Conservation (phyloP, 441 rosid species). For the Pelargonium fulgidum region DNA sequence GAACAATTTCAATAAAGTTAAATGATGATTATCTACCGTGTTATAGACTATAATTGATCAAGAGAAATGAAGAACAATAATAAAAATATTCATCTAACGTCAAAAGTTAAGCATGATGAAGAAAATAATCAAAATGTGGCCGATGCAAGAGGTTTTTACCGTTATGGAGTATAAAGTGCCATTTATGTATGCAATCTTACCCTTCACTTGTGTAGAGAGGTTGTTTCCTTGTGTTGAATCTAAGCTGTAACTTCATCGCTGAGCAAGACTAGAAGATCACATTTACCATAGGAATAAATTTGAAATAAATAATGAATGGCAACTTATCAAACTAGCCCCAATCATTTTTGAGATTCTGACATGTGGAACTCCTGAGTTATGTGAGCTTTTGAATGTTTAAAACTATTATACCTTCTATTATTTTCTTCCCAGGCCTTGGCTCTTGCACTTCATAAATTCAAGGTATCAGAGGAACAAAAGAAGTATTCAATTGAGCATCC, state of each 20-base stretch:
- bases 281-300: background rate
- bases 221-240: too few relatives aligned
- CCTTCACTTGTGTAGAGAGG: too few relatives aligned
- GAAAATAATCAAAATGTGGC: too few relatives aligned
- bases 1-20: too few relatives aligned
- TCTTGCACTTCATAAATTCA: slow-evolving; percentile 51
- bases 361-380: background rate
- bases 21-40: too few relatives aligned
- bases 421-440: slow-evolving; percentile 41
- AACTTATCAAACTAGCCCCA: background rate
- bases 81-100: too few relatives aligned
- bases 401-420: background rate
- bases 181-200: too few relatives aligned
- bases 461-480: slow-evolving; percentile 40
- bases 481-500: slow-evolving; percentile 48
- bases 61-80: too few relatives aligned
- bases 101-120: too few relatives aligned
- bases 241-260: background rate
- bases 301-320: background rate
- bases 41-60: too few relatives aligned
- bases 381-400: slow-evolving; percentile 4
- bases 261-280: background rate
- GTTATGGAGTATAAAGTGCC: too few relatives aligned
- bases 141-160: too few relatives aligned
- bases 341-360: background rate